phyloP scores from a whole-genome alignment of 176 grass and related monocot genomes.

The Urochloa ruziziensis region DNA sequence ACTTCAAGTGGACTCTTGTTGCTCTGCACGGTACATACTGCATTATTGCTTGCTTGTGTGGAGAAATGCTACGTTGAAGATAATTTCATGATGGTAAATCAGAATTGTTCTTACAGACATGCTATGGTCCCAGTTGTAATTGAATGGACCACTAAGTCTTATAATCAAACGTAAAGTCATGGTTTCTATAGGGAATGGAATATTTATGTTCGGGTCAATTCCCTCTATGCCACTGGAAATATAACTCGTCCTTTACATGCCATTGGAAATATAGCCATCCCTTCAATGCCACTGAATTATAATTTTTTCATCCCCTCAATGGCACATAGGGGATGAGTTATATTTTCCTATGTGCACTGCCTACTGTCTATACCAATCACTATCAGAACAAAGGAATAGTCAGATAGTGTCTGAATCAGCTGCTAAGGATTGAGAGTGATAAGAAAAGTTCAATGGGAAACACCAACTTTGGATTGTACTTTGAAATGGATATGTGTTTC shows the following conservation, averaged over 20 bases:
- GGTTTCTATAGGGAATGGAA: background rate
- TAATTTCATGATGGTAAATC: background rate
- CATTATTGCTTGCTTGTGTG: background rate
- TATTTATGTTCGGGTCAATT: too few relatives aligned
- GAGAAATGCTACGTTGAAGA: background rate
- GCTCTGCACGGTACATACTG: conserved; percentile 40
- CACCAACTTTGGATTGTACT: conserved; percentile 1
- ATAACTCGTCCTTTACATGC: too few relatives aligned
- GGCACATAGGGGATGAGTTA: too few relatives aligned
- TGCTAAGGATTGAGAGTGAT: background rate
- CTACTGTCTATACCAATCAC: conserved; percentile 7
- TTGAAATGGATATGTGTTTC: conserved; percentile 3
- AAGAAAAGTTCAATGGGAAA: background rate
- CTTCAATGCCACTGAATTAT: too few relatives aligned
- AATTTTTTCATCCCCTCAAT: too few relatives aligned
- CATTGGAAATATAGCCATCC: too few relatives aligned
- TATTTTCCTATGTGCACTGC: conserved; percentile 1
- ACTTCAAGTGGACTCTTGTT: conserved; percentile 70
- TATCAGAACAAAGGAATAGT: conserved; percentile 19
- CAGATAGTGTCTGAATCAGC: background rate
- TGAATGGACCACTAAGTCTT: background rate
- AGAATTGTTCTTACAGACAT: background rate
- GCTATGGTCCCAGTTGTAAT: background rate
- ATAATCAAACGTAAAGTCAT: background rate
- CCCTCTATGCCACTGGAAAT: too few relatives aligned